A percentile compares a stretch with the other conserved stretches of the same genome.
phyloP scores from a whole-genome alignment of 805 yeast species.

The Barnettozyma salicaria region DNA sequence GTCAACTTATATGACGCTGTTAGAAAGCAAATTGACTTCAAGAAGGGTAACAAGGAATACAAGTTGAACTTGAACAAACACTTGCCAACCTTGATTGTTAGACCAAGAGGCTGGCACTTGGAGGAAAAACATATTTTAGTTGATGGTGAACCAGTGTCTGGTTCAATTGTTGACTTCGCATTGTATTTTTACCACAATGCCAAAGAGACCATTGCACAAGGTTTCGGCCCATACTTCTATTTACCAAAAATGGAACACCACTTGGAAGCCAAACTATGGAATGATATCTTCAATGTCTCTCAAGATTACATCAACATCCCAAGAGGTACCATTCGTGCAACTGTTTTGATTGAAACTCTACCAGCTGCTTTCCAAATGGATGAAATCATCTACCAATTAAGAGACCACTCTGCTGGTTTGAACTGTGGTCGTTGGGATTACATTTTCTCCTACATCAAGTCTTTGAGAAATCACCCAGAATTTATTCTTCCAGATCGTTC shows the following conservation, averaged over 20 bases:
- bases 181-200: slow-evolving; percentile 75
- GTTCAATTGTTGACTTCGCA: slow-evolving; percentile 76
- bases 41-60: slow-evolving; percentile 34
- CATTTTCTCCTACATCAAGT: slow-evolving; percentile 73
- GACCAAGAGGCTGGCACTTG: slow-evolving; percentile 90
- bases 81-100: slow-evolving; percentile 71
- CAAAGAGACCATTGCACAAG: slow-evolving; percentile 49
- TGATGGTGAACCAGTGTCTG: slow-evolving; percentile 73
- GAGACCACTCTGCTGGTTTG: slow-evolving; percentile 73
- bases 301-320: slow-evolving; percentile 65
- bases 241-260: slow-evolving; percentile 86
- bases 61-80: slow-evolving; percentile 36
- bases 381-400: slow-evolving; percentile 70
- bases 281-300: slow-evolving; percentile 68
- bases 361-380: slow-evolving; percentile 88
- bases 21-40: slow-evolving; percentile 57
- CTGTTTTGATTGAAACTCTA: slow-evolving; percentile 75
- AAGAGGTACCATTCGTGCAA: slow-evolving; percentile 76
- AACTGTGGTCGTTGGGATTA: slow-evolving; percentile 92
- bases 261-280: slow-evolving; percentile 78
- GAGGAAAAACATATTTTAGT: slow-evolving; percentile 64
- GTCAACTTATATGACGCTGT: slow-evolving; percentile 72
- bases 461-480: slow-evolving; percentile 60
- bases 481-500: slow-evolving; percentile 74
- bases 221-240: slow-evolving; percentile 77